A percentile compares a stretch with the other conserved stretches of the same genome.
Evolutionary conservation across 164 flowering plant species (phyloP).

Genomic region (Vitis rotundifolia): DNA sequence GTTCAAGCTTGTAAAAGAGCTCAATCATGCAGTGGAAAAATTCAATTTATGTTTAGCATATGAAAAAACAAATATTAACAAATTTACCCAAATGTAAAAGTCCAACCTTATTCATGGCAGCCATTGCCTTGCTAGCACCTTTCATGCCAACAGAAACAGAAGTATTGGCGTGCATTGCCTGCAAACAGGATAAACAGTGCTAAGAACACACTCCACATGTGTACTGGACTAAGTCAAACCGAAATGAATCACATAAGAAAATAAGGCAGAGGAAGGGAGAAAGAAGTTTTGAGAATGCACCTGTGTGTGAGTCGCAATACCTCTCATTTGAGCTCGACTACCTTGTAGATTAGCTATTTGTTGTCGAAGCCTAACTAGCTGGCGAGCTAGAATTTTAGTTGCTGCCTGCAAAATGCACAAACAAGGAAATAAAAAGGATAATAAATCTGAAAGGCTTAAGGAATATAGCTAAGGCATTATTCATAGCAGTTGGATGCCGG

Average conservation of each 20-base stretch:
- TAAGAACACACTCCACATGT: constrained; percentile 2
- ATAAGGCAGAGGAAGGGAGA: background rate
- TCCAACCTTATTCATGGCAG: constrained; percentile 88
- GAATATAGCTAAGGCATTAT: background rate
- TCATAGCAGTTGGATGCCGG: background rate
- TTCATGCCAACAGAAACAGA: constrained; percentile 89
- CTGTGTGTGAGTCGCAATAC: constrained; percentile 92
- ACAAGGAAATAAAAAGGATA: background rate
- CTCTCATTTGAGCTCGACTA: constrained; percentile 94
- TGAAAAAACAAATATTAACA: background rate
- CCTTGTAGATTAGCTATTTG: constrained; percentile 88
- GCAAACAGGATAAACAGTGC: constrained; percentile 17
- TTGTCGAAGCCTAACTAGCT: constrained; percentile 84
- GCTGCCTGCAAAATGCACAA: constrained; percentile 59
- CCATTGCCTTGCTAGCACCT: constrained; percentile 91
- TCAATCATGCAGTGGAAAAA: no score
- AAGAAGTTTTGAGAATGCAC: constrained; percentile 27
- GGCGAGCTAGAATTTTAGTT: constrained; percentile 86
- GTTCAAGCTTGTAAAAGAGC: background rate
- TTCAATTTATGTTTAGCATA: no score
- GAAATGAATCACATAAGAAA: background rate
- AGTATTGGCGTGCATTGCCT: constrained; percentile 89
- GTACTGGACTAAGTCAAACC: background rate
- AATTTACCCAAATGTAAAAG: background rate
- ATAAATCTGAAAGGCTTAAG: background rate